Base-by-base conservation (phyloP, 1,284 basidiomycete species). In the Leucoagaricus sp. region DNA sequence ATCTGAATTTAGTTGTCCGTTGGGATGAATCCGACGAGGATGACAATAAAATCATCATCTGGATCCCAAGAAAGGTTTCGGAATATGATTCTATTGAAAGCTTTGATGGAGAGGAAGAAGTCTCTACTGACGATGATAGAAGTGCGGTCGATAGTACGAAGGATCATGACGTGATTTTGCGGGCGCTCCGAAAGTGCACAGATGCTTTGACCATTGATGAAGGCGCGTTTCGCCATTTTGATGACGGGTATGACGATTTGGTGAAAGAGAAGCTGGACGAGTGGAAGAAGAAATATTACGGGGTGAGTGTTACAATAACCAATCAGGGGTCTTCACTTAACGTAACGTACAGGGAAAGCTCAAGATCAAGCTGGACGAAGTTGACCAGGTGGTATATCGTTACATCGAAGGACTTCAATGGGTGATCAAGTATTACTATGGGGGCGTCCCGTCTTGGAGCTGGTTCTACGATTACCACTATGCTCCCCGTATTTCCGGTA, bases 391-490 rank as follows among this genome's bases (percentile, higher is more conserved):
- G 53, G 77, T 86, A 9, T 94, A 82, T 66, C 84, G 86, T 59
- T 99, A 98, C 72, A 83, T 94, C 33, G 94, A 99, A 70, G 97
- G 96, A 1, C 75, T 99, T 59, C 97, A 99, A 69, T 99, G 96
- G 97, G 94, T 99, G 28, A 90, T 99, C 86, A 91, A 94, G 70
- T 99, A 99, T 74, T 99, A 99, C 72, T 98, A 98, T 74, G 87
- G 91, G 62, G 97, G 96, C 33, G 95, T 98, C 13, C 92, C 93
- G 1, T 96, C 94, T 4, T 99, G 96, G 96, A 86, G 93, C 25
- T 99, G 97, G 97, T 99, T 97, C 78, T 99, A 98, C 75, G 80
- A 96, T 69, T 98, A 98, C 71, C 96, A 99, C 72, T 99, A 97
- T 72, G 91, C 96, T 0, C 96, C 95, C 13, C 85, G 94, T 49